Conservation (phyloP, 805 yeast species). For the Yamadazyma nakazawae region DNA sequence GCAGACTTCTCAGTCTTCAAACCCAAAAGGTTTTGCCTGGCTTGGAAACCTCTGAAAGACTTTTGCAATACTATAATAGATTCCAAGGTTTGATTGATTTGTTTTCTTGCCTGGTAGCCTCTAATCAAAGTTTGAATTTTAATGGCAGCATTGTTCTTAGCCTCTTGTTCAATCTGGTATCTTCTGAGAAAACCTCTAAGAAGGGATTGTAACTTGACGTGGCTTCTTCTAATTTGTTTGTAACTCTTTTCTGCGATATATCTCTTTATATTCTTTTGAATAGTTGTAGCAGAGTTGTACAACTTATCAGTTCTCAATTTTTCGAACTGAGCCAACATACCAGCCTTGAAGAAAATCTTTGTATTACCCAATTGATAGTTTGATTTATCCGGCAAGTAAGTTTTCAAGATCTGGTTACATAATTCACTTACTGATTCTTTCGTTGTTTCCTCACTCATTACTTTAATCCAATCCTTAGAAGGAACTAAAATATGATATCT, state of each 20-base stretch:
- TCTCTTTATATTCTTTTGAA: conserved; percentile 80
- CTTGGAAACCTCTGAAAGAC: conserved; percentile 47
- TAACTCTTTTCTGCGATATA: conserved; percentile 60
- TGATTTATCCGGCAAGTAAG: conserved; percentile 58
- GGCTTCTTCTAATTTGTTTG: conserved; percentile 50
- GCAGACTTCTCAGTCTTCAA: conserved; percentile 63
- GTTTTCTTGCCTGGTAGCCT: conserved; percentile 48
- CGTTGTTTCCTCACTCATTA: conserved; percentile 49
- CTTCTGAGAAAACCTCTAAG: conserved; percentile 65
- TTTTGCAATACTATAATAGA: conserved; percentile 46
- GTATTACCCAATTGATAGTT: conserved; percentile 90
- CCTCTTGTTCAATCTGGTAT: conserved; percentile 49
- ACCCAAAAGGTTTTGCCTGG: conserved; percentile 51
- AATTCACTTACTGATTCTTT: conserved; percentile 58
- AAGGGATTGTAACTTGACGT: conserved; percentile 56
- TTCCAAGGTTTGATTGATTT: conserved; percentile 26
- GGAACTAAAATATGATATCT: conserved; percentile 82
- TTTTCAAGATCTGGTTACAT: conserved; percentile 63
- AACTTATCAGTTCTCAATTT: conserved; percentile 78
- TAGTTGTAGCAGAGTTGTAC: conserved; percentile 70
- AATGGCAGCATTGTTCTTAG: conserved; percentile 60
- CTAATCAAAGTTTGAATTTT: conserved; percentile 67
- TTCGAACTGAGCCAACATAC: conserved; percentile 90
- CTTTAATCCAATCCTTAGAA: conserved; percentile 64
- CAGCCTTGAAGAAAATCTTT: conserved; percentile 93